phyloP scores from a whole-genome alignment of 768 basidiomycete species.

The Hericium coralloides region DNA sequence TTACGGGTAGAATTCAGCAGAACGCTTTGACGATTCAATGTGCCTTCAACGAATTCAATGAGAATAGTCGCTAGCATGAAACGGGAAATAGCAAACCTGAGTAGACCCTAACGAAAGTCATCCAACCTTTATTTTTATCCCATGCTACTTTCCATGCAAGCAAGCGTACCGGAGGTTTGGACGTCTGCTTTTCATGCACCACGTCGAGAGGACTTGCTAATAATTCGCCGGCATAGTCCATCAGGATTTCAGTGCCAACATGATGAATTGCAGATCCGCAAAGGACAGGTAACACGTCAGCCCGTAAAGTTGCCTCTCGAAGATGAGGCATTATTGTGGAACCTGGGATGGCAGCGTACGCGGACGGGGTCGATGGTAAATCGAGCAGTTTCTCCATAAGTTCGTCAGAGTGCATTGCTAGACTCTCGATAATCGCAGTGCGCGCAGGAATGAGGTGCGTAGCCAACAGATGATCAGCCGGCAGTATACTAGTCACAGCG shows the following conservation, averaged over 20 bases:
- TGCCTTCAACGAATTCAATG: constrained; percentile 36
- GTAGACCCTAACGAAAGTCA: constrained; percentile 87
- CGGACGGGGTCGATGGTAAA: constrained; percentile 45
- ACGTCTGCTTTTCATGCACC: constrained; percentile 31
- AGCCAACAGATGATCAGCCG: constrained; percentile 56
- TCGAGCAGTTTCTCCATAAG: constrained; percentile 67
- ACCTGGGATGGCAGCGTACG: constrained; percentile 55
- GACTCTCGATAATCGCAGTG: constrained; percentile 60
- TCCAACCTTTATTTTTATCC: constrained; percentile 81
- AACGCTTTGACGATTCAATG: constrained; percentile 50
- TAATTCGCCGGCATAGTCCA: constrained; percentile 78
- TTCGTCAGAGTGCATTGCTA: constrained; percentile 73
- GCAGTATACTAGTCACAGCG: constrained; percentile 34
- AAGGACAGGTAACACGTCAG: constrained; percentile 66
- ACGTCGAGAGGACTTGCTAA: constrained; percentile 73
- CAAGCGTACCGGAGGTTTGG: constrained; percentile 45
- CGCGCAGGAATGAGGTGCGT: constrained; percentile 61
- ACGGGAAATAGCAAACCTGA: constrained; percentile 45
- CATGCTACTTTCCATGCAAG: constrained; percentile 87
- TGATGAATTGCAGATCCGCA: constrained; percentile 79
- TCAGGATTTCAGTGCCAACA: constrained; percentile 70
- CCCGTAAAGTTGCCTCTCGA: constrained; percentile 55
- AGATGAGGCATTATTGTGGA: constrained; percentile 51
- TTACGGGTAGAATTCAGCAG: constrained; percentile 61
- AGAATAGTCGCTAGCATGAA: constrained; percentile 3